Evolutionary conservation across 208 protist species (phyloP).

Genomic region (Leishmania guyanensis): DNA sequence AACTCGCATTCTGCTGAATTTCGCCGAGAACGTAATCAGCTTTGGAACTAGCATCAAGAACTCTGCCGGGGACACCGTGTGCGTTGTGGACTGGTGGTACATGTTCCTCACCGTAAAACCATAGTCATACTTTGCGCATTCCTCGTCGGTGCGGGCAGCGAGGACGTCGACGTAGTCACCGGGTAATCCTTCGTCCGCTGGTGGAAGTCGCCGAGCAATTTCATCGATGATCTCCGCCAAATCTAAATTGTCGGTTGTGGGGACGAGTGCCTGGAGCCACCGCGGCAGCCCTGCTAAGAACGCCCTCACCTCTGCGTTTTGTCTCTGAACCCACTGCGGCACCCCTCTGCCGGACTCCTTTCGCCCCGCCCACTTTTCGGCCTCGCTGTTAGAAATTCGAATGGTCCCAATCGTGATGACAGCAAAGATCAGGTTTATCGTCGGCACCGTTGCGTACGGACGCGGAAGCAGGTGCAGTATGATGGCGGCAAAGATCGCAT

Average conservation of each 20-base stretch:
- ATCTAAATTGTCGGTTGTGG: background rate
- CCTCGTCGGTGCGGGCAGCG: background rate
- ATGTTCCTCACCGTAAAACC: background rate
- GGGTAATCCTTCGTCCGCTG: constrained; percentile 11
- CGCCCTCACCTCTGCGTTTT: constrained; percentile 3
- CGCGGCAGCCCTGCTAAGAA: constrained; percentile 15
- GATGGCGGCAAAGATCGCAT: constrained; percentile 5
- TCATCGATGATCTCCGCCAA: constrained; percentile 14
- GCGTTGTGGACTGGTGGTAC: background rate
- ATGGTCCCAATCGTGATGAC: background rate
- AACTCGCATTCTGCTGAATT: background rate
- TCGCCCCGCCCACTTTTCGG: background rate
- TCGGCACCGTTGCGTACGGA: constrained; percentile 1
- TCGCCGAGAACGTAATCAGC: background rate
- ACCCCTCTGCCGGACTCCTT: background rate
- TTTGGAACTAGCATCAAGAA: constrained; percentile 19
- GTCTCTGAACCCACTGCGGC: background rate
- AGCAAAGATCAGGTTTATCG: background rate
- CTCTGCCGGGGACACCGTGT: constrained; percentile 18
- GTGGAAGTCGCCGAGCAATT: constrained; percentile 23
- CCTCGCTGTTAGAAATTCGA: background rate
- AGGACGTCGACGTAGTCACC: constrained; percentile 26
- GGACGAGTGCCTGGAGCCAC: constrained; percentile 6
- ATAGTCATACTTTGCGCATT: background rate
- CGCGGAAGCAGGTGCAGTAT: background rate